Evolutionary conservation across 1,284 basidiomycete species (phyloP), one percentile per base, ranked within the genome.

Genomic region (Cryptococcus floricola): DNA sequence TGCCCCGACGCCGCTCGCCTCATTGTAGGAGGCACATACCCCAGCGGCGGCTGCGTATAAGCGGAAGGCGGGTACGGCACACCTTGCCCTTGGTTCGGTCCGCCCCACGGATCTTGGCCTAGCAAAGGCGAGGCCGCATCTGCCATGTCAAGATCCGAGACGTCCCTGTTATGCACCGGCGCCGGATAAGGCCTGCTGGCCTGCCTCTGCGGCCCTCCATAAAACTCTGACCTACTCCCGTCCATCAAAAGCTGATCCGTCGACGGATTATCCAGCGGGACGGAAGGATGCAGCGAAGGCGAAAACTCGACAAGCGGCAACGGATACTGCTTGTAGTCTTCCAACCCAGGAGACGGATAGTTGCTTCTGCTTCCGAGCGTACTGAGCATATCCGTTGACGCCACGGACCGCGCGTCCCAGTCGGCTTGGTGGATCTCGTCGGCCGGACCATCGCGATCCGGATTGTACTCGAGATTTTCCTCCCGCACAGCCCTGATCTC

Each of bases 391-490:
- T 71, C 66, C 8, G 71, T 73, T 1, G 75, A 75, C 7, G 67
- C 67, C 46, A 74, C 56, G 8, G 72, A 73, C 25, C 66, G 59
- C 2, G 68, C 65, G 42, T 77, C 75, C 71, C 71, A 76, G 48
- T 71, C 72, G 7, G 64, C 65, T 58, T 68, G 60, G 48, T 68
- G 64, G 18, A 61, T 57, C 39, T 67, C 70, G 51, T 70, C 71
- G 19, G 57, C 57, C 2, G 68, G 61, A 44, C 66, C 68, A 45
- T 76, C 74, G 45, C 67, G 64, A 6, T 52, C 48, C 2, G 76
- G 73, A 55, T 78, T 69, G 68, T 73, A 78, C 50, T 77, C 75
- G 57, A 78, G 67, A 58, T 76, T 74, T 61, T 76, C 75, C 71
- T 75, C 74, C 55, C 66, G 62, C 38, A 78, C 70, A 41, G 68